Conservation (phyloP, 2,329 filamentous ascomycete species). For the Aspergillus neotritici region DNA sequence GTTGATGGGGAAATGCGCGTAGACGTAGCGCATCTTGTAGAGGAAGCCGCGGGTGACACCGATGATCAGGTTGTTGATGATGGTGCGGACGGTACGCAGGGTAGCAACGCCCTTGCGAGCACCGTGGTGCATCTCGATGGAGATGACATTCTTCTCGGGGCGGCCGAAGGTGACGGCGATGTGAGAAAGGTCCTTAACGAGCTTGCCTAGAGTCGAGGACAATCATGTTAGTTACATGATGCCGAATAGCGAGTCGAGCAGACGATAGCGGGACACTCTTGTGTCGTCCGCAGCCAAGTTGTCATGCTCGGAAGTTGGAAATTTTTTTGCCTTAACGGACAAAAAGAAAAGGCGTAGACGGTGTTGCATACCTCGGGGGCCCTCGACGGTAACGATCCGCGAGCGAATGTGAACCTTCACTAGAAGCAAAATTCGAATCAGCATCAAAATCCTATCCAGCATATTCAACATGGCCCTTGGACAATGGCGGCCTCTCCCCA, state of each 20-base stretch:
- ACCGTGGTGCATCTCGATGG: conserved; percentile 98
- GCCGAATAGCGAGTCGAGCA: not conserved
- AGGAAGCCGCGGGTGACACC: conserved; percentile 99
- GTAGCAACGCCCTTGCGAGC: conserved; percentile 95
- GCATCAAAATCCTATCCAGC: conserved; percentile 12
- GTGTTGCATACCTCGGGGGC: conserved; percentile 68
- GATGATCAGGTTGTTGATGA: conserved; percentile 98
- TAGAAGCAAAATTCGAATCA: conserved; percentile 43
- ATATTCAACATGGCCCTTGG: not conserved
- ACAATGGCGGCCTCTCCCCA: too few species aligned
- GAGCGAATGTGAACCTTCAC: conserved; percentile 99
- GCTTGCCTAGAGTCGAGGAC: conserved; percentile 62
- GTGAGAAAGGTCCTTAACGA: conserved; percentile 94
- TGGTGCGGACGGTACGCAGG: conserved; percentile 92
- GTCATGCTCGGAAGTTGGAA: not conserved
- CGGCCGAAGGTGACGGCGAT: conserved; percentile 91
- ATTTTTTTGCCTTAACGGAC: not conserved
- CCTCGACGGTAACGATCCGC: conserved; percentile 92
- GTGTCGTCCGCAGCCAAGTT: not conserved
- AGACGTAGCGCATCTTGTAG: conserved; percentile 99
- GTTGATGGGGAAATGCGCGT: conserved; percentile 99
- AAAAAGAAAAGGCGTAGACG: too few species aligned
- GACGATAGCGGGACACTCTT: too few species aligned
- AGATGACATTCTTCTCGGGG: conserved; percentile 79
- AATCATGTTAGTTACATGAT: conserved; percentile 17